Base-by-base conservation (phyloP, 2,329 filamentous ascomycete species). In the Diplodia intermedia region DNA sequence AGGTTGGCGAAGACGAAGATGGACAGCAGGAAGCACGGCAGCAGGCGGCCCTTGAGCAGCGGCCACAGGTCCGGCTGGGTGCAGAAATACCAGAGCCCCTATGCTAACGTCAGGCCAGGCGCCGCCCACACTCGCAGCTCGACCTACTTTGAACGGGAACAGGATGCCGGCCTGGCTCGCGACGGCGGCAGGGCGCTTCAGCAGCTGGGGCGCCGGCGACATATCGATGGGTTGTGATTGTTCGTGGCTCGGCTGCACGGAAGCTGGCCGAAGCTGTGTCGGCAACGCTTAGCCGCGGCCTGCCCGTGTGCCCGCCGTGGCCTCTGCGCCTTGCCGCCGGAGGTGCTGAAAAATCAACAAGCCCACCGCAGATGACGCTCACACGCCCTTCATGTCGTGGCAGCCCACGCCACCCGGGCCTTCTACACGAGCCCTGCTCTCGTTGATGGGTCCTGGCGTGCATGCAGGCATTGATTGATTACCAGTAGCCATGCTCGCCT, bases 1-100 rank as follows among this genome's bases (percentile, higher is more conserved):
- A 98, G 87, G 23, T 96, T 83, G n/a, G 89, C 82, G 70, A 97
- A 92, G 15, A 97, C 91, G 66, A 95, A 88, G 15, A 90, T 82
- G 0, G 94, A 97, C 14, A 97, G 89, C 15, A 97, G 82, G 2
- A 91, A 87, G 33, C 97, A 85, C 0, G 94, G 94, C 0, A 98
- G 80, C 2, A 99, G 83, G 18, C 94, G 89, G 29, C 91, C 85
- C 68, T 87, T 83, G 71, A 97, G 90, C 1, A 97, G 86, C 29
- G 94, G 93, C 79, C 91, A 96, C 71, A 95, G 90, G 73, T 91
- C 93, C 26, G 88, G 89, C 76, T 94, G 91, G 38, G 86, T 84
- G 62, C 88, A 72, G 79, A 96, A 97, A 81, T 94, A 97, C 82
- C 88, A 89, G 75, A 97, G 89, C 71, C 95, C 94, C 80, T 90